Base-by-base conservation (phyloP, 805 yeast species). In the Teunomyces barrocoloradensis region DNA sequence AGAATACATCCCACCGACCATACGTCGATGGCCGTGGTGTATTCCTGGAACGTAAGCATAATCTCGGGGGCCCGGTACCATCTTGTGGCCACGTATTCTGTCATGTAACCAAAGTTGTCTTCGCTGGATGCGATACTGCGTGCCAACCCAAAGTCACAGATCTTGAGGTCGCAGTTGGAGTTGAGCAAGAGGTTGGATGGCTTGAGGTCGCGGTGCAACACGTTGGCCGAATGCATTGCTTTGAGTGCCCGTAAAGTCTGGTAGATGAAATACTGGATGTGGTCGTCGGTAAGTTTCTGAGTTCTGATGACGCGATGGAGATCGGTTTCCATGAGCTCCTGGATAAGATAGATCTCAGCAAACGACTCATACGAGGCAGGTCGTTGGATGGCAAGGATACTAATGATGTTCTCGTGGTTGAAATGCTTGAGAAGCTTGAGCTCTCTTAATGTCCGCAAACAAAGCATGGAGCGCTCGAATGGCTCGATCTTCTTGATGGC, bases 11-110 rank as follows among this genome's bases (percentile, higher is more conserved):
- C 98, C 18, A 90, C 96, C 2, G 96, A 86, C 98, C 98, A 92
- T 28, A 92, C 82, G 67, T 92, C 98, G 60, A 92, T 92, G 30
- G 97, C 97, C 33, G 92, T 87, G 21, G 97, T 87, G 69, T 92
- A 92, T 59, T 87, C 89, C 53, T 90, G 92, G 58, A 91, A 89
- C 11, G 96, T 89, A 43, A 92, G 77, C 98, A 92, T 92, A 63
- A 92, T 90, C 59, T 92, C 98, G 0, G 98, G 98, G 0, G 98
- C 98, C 47, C 98, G 76, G 66, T 92, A 92, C 97, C 98, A 92
- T 54, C 98, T 75, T 3, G 98, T 92, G 7, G 98, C 98, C 38
- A 92, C 98, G 63, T 92, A 92, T 66, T 92, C 98, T 2, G 98
- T 92, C 96, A 92, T 86, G 64, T 83, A 84, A 4, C 89, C 89